These are phyloP conservation scores for Polychaeton citri DNA, from an alignment of 2,329 filamentous ascomycete species.

Conservation along the genomic window DNA sequence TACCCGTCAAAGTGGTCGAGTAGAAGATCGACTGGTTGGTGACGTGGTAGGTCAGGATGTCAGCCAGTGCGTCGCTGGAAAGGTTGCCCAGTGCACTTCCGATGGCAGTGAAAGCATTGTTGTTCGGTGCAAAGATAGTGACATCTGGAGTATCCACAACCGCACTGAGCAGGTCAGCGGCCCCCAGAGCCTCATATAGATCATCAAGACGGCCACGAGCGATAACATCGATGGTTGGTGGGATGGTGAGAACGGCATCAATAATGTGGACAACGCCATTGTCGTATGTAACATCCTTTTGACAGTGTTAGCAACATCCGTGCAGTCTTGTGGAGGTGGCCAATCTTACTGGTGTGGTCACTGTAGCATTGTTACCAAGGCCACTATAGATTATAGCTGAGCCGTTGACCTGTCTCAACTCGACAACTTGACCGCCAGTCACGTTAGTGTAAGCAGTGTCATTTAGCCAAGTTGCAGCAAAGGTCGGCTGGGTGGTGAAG, in stretches of 20 bases:
- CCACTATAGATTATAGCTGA: constrained; percentile 39
- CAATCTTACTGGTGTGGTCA: constrained; percentile 34
- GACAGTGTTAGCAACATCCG: constrained; percentile 1
- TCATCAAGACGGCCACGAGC: constrained; percentile 25
- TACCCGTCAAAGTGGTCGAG: constrained; percentile 29
- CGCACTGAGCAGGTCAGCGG: constrained; percentile 25
- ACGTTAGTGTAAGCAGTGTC: constrained; percentile 43
- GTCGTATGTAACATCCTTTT: background rate
- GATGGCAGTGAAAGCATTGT: constrained; percentile 46
- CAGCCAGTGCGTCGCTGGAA: constrained; percentile 32
- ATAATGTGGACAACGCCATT: constrained; percentile 34
- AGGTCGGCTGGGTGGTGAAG: constrained; percentile 23
- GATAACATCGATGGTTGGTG: constrained; percentile 18
- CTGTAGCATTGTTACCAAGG: constrained; percentile 34
- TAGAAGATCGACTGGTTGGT: constrained; percentile 44
- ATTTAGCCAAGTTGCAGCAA: constrained; percentile 37
- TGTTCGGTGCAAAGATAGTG: constrained; percentile 52
- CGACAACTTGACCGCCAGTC: constrained; percentile 45
- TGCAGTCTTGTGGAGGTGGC: constrained; percentile 1
- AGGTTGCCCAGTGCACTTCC: constrained; percentile 39
- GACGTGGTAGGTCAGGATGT: constrained; percentile 52
- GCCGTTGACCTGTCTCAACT: constrained; percentile 14
- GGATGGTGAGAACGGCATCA: constrained; percentile 30
- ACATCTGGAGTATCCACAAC: constrained; percentile 34
- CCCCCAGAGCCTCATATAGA: constrained; percentile 28